Evolutionary conservation across 1,284 basidiomycete species (phyloP).

Genomic region (Phylloporus gajari): DNA sequence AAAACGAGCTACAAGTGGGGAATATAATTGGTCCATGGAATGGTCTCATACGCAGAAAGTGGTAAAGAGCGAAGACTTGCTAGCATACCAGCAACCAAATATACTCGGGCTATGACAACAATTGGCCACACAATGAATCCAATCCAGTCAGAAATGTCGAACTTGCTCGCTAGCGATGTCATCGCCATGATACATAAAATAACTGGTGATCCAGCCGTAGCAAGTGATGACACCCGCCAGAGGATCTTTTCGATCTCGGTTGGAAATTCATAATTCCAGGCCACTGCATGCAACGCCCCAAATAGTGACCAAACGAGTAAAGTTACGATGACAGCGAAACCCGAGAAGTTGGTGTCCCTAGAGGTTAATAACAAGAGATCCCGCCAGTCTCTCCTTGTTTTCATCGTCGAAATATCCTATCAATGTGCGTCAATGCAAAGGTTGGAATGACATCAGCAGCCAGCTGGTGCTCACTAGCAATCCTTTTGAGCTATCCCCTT

Average conservation of each 20-base stretch:
- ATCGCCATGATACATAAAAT: neutral
- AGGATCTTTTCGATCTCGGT: neutral
- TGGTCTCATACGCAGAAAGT: neutral
- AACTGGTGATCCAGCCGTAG: neutral
- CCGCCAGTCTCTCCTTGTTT: neutral
- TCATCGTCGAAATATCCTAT: neutral
- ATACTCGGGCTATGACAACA: neutral
- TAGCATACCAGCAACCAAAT: constrained; percentile 3
- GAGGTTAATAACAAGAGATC: neutral
- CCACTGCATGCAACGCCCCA: constrained; percentile 5
- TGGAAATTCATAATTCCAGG: constrained; percentile 15
- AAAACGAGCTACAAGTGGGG: constrained; percentile 5
- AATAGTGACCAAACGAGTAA: constrained; percentile 8
- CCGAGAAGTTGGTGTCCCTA: neutral
- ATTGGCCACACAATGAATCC: neutral
- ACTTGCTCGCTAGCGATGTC: no score
- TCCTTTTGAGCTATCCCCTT: neutral
- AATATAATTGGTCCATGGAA: neutral
- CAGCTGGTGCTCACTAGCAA: neutral
- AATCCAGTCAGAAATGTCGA: no score
- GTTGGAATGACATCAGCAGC: neutral
- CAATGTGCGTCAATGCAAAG: neutral
- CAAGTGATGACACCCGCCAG: constrained; percentile 5
- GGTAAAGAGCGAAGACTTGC: constrained; percentile 11
- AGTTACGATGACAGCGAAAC: neutral